A percentile compares a stretch with the other conserved stretches of the same genome.
These are phyloP conservation scores for Dactylellina cionopaga DNA, from an alignment of 2,329 filamentous ascomycete species.

Conservation along the genomic window DNA sequence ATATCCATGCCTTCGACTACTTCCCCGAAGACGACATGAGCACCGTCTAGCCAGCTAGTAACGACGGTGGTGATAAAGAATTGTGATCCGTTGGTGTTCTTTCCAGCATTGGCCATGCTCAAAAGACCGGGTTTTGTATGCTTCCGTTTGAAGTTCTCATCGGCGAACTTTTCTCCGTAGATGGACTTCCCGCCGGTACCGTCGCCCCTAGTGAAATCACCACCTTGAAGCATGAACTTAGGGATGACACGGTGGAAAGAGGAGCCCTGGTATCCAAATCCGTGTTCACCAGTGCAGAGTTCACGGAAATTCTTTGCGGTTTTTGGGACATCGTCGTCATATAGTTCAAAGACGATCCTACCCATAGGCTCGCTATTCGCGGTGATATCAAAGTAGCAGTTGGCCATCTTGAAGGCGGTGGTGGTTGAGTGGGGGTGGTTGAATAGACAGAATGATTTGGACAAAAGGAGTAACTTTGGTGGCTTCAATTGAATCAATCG, in stretches of 20 bases:
- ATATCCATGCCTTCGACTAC: slow-evolving; percentile 86
- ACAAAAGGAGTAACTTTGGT: neutral
- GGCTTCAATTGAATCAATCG: neutral
- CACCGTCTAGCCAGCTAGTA: slow-evolving; percentile 89
- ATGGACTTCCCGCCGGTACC: slow-evolving; percentile 61
- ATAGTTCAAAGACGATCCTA: slow-evolving; percentile 90
- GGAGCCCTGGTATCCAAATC: slow-evolving; percentile 82
- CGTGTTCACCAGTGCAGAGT: slow-evolving; percentile 85
- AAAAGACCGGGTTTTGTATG: slow-evolving; percentile 93
- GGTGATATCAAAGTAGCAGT: slow-evolving; percentile 45
- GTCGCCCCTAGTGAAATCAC: slow-evolving; percentile 85
- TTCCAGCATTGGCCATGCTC: slow-evolving; percentile 95
- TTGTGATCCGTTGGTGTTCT: slow-evolving; percentile 93
- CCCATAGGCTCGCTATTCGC: slow-evolving; percentile 61
- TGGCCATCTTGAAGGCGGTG: slow-evolving; percentile 26
- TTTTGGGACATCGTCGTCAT: slow-evolving; percentile 85
- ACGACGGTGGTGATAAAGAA: slow-evolving; percentile 97
- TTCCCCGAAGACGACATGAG: slow-evolving; percentile 88
- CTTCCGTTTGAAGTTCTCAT: slow-evolving; percentile 96
- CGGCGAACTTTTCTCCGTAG: slow-evolving; percentile 83
- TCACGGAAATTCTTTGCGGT: slow-evolving; percentile 78
- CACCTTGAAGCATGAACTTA: slow-evolving; percentile 90
- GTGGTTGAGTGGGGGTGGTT: neutral
- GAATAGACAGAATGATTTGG: slow-evolving; percentile 14
- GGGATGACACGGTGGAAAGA: slow-evolving; percentile 91